phyloP scores from a whole-genome alignment of 345 rosid species.

The Syzygium aromaticum region DNA sequence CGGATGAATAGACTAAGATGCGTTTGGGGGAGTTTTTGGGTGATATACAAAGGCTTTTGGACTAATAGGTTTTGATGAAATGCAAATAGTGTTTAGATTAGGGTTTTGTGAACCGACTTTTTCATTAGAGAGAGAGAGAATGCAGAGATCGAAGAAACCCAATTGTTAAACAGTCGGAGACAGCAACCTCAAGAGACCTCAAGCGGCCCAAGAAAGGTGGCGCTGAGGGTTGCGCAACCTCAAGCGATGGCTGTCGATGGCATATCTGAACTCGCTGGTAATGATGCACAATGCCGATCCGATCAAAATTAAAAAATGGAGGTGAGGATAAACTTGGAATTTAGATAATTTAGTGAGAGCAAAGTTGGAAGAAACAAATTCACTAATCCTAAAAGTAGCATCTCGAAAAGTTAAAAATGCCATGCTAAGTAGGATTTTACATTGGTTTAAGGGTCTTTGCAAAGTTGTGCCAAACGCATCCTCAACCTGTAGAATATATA shows the following conservation, averaged over 20 bases:
- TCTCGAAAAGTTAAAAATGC: neutral
- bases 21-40: neutral
- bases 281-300: neutral
- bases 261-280: fast-evolving
- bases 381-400: neutral
- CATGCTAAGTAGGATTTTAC: neutral
- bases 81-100: neutral
- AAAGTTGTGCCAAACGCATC: neutral
- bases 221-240: neutral
- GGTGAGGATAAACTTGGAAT: neutral
- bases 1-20: neutral
- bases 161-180: no score
- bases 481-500: neutral
- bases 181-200: fast-evolving
- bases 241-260: neutral
- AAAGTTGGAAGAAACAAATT: neutral
- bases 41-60: fast-evolving
- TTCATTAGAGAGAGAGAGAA: neutral
- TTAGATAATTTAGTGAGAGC: neutral
- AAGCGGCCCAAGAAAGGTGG: fast-evolving
- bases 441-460: fast-evolving
- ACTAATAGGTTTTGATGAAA: neutral
- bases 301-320: neutral
- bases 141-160: neutral
- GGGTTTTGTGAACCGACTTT: neutral